These are phyloP conservation scores for Vicia villosa DNA, from an alignment of 306 rosid genomes.

Conservation along the genomic window DNA sequence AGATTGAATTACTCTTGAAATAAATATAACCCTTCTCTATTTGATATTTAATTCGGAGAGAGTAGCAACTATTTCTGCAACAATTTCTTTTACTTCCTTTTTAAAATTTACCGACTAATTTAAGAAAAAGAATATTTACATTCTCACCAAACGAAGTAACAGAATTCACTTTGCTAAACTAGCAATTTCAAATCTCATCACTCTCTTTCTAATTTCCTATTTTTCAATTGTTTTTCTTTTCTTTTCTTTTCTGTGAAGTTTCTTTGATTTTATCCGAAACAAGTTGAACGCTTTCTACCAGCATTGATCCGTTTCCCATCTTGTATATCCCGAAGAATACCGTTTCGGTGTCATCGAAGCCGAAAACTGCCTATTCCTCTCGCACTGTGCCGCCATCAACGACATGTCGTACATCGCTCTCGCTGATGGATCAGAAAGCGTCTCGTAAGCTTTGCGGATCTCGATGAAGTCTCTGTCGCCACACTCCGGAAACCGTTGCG, in stretches of 20 bases:
- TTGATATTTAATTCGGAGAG: too few relatives aligned
- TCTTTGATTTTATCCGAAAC: neutral
- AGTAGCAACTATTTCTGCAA: too few relatives aligned
- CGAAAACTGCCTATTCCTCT: constrained; percentile 29
- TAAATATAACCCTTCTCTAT: too few relatives aligned
- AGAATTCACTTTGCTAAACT: neutral
- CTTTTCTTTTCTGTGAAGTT: neutral
- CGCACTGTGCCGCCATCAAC: too few relatives aligned
- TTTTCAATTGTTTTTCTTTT: neutral
- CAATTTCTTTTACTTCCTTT: too few relatives aligned
- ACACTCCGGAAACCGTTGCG: constrained; percentile 27
- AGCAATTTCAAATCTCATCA: constrained; percentile 5
- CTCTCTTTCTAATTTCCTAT: neutral
- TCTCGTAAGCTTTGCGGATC: constrained; percentile 77
- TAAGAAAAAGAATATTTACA: constrained; percentile 7
- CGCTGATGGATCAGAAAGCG: constrained; percentile 82
- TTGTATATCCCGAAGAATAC: constrained; percentile 46
- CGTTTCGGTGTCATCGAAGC: neutral
- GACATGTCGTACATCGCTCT: constrained; percentile 69
- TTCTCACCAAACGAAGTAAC: neutral
- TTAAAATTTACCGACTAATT: too few relatives aligned
- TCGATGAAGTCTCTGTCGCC: constrained; percentile 63
- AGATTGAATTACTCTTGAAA: too few relatives aligned
- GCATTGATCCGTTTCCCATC: constrained; percentile 98
- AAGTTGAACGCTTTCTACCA: constrained; percentile 55